Evolutionary conservation across 345 rosid genomes (phyloP), one percentile per base, ranked within the genome.

Genomic region (Corymbia maculata): DNA sequence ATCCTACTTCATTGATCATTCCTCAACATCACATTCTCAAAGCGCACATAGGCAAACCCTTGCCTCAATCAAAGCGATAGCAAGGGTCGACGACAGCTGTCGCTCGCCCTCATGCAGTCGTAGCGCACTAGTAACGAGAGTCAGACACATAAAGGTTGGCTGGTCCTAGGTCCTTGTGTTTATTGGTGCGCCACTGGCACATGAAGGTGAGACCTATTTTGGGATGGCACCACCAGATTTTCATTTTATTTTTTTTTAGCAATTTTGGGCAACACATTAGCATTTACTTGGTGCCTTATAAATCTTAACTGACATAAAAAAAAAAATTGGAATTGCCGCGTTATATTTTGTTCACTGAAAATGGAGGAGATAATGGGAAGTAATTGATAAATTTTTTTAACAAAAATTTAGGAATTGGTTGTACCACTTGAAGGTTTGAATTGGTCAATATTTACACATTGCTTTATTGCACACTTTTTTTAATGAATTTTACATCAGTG

Each of bases 1-100:
- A 1, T 55, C 61, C 1, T 9, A 26, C 1, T 55, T 55, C 5
- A 0, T 0, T 3, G 2, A 55, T 55, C 10, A 55, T 55, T 5
- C 61, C 61, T 8, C 11, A 21, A 55, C 26, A 55, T 55, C 59
- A 55, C 59, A 21, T 55, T 55, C 59, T 55, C 4, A 19, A 55
- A 55, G 26, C 7, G 0, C 24, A 1, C 26, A 21, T 1, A 8
- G 4, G 26, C 61, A 21, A 49, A 49, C 4, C 59, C 59, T 21
- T 21, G 26, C 2, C 26, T 3, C 19, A 26, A 53, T 1, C 59
- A 5, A 8, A 10, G 59, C 4, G 11, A 0, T 1, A 26, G 59
- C 2, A 10, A 53, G 59, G 26, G 11, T 53, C 3, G 59, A 21
- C 10, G 4, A 55, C 12, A 55, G 28, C 26, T 1, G 5, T 11